phyloP scores from a whole-genome alignment of 176 grass and related monocot species.

The Oryza glumipatula region DNA sequence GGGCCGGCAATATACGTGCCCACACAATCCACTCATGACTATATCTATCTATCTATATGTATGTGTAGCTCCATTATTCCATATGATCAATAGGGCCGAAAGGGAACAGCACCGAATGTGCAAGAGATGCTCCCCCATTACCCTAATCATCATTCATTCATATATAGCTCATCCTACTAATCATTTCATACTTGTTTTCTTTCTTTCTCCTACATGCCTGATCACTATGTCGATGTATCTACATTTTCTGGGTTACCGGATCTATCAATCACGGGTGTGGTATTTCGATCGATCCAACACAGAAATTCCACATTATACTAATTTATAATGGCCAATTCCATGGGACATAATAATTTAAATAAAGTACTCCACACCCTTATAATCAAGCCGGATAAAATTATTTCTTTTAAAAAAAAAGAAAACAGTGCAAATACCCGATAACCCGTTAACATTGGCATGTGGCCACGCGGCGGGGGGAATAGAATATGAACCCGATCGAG shows the following conservation, averaged over 20 bases:
- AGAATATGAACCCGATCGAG: constrained; percentile 12
- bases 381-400: no score
- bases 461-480: not conserved
- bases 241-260: not conserved
- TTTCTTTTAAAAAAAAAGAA: no score
- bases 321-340: no score
- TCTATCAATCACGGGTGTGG: not conserved
- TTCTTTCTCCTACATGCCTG: constrained; percentile 4
- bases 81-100: constrained; percentile 32
- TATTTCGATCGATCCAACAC: not conserved
- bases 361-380: no score
- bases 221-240: not conserved
- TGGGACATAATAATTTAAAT: no score
- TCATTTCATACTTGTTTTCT: constrained; percentile 39
- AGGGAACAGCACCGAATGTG: constrained; percentile 34
- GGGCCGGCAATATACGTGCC: constrained; percentile 32
- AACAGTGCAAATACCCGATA: not conserved
- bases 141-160: constrained; percentile 34
- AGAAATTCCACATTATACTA: no score
- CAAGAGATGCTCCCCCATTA: constrained; percentile 38
- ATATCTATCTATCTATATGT: not conserved
- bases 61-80: not conserved
- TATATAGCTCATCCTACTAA: constrained; percentile 23
- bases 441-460: constrained; percentile 36
- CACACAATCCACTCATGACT: constrained; percentile 5